These are phyloP conservation scores for Zygosaccharomyces gambellarensis DNA, from an alignment of 805 yeast species.

Conservation along the genomic window DNA sequence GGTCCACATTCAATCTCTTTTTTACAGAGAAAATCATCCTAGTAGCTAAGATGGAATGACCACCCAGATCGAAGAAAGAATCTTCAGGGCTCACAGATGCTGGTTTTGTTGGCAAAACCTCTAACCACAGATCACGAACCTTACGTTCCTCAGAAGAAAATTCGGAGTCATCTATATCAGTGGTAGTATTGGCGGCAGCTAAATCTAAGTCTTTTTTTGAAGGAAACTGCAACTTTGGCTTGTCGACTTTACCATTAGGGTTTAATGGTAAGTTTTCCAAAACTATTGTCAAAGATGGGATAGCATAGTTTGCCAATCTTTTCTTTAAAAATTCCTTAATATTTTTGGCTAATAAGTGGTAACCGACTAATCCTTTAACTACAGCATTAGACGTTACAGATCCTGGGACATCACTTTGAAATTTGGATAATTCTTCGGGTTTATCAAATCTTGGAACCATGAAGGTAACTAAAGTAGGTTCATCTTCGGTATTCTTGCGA, in stretches of 20 bases:
- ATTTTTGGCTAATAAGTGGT: slow-evolving; percentile 71
- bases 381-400: slow-evolving; percentile 50
- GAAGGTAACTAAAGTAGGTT: slow-evolving; percentile 84
- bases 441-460: slow-evolving; percentile 74
- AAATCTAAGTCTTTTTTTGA: slow-evolving; percentile 76
- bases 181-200: slow-evolving; percentile 52
- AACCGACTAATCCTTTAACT: slow-evolving; percentile 72
- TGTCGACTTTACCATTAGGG: slow-evolving; percentile 98
- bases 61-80: slow-evolving; percentile 95
- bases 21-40: slow-evolving; percentile 92
- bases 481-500: slow-evolving; percentile 86
- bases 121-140: slow-evolving; percentile 79
- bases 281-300: slow-evolving; percentile 89
- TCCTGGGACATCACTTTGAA: slow-evolving; percentile 42
- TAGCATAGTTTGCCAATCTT: slow-evolving; percentile 87
- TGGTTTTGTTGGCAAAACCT: slow-evolving; percentile 79
- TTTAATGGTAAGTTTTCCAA: slow-evolving; percentile 81
- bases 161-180: slow-evolving; percentile 43
- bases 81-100: slow-evolving; percentile 71
- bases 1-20: slow-evolving; percentile 66
- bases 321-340: slow-evolving; percentile 78
- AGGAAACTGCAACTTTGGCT: slow-evolving; percentile 95
- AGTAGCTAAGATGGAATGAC: slow-evolving; percentile 95
- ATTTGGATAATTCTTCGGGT: slow-evolving; percentile 41
- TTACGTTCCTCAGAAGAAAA: slow-evolving; percentile 62